These are phyloP conservation scores for Darksidea phi DNA, from an alignment of 495 filamentous ascomycete species.

Conservation along the genomic window DNA sequence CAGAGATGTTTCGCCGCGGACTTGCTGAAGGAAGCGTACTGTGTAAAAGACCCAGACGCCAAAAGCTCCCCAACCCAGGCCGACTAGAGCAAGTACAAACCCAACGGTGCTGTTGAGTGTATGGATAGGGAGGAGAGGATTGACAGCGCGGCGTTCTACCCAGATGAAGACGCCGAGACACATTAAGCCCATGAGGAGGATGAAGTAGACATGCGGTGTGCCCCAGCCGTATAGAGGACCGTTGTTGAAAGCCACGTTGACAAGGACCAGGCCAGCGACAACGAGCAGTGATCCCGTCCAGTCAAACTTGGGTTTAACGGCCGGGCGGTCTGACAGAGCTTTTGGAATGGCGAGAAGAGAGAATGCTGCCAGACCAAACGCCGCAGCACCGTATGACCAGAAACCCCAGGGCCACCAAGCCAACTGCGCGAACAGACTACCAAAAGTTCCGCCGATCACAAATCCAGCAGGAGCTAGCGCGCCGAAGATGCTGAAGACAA, in stretches of 20 bases:
- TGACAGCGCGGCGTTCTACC: conserved; percentile 33
- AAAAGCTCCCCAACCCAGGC: conserved; percentile 38
- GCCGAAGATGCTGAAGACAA: conserved; percentile 41
- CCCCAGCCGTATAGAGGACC: conserved; percentile 37
- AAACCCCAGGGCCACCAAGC: conserved; percentile 42
- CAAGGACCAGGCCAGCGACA: conserved; percentile 38
- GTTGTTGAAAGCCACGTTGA: conserved; percentile 41
- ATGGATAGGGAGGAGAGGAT: conserved; percentile 36
- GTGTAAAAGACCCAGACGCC: conserved; percentile 41
- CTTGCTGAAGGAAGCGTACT: conserved; percentile 28
- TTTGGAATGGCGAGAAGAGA: conserved; percentile 33
- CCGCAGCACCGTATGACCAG: conserved; percentile 37
- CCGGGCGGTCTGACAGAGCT: conserved; percentile 16
- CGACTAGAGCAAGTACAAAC: conserved; percentile 37
- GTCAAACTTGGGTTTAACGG: conserved; percentile 28
- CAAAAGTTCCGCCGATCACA: conserved; percentile 35
- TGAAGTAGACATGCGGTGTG: conserved; percentile 37
- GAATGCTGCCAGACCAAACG: conserved; percentile 24
- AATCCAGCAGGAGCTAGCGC: conserved; percentile 38
- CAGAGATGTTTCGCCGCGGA: conserved; percentile 32
- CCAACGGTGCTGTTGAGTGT: conserved; percentile 34
- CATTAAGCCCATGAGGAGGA: conserved; percentile 38
- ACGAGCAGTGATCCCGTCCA: conserved; percentile 37
- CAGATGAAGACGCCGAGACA: conserved; percentile 35
- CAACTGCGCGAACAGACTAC: conserved; percentile 36